Evolutionary conservation across 1,284 basidiomycete genomes (phyloP).

Genomic region (Moesziomyces antarcticus): DNA sequence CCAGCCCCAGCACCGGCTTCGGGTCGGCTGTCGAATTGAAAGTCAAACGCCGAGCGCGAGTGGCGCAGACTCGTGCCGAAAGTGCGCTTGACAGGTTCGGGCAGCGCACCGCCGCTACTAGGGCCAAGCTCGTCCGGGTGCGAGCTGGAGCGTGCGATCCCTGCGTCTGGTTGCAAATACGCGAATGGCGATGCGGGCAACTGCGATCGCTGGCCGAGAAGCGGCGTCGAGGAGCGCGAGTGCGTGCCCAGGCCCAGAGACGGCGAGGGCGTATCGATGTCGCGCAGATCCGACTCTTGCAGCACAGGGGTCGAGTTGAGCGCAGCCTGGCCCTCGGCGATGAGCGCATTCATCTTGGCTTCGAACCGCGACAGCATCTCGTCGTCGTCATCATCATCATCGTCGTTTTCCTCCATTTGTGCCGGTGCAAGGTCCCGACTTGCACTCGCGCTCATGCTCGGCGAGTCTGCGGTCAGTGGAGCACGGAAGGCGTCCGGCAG

Average conservation of each 20-base stretch:
- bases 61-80: conserved; percentile 17
- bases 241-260: conserved; percentile 8
- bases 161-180: background rate
- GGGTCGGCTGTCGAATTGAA: conserved; percentile 6
- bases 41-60: conserved; percentile 25
- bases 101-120: conserved; percentile 1
- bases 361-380: conserved; percentile 50
- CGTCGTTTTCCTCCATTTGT: background rate
- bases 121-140: conserved; percentile 8
- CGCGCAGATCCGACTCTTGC: conserved; percentile 35
- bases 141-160: conserved; percentile 12
- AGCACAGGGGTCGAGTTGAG: conserved; percentile 46
- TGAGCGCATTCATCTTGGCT: conserved; percentile 49
- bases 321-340: conserved; percentile 53
- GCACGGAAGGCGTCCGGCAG: conserved; percentile 17
- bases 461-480: background rate
- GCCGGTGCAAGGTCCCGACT: background rate
- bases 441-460: background rate
- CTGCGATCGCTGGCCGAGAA: background rate
- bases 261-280: conserved; percentile 32
- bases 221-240: conserved; percentile 2
- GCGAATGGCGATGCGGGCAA: conserved; percentile 15
- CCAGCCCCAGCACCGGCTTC: no score
- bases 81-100: conserved; percentile 34
- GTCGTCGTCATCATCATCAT: conserved; percentile 45